phyloP scores from a whole-genome alignment of 768 basidiomycete genomes.

The Arthromyces matolae region DNA sequence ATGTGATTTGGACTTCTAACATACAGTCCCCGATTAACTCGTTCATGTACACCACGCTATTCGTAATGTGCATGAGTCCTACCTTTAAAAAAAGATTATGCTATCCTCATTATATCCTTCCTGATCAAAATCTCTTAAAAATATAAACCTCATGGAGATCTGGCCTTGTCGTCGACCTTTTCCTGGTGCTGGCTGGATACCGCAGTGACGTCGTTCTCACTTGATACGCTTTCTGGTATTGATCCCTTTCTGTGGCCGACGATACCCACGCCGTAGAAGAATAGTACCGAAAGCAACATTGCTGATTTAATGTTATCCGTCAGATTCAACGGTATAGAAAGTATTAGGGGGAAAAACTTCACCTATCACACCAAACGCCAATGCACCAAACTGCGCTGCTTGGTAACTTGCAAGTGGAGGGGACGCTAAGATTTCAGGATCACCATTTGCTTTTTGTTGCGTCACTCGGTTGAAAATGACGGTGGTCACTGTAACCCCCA shows the following conservation, averaged over 20 bases:
- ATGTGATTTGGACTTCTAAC: too few relatives aligned
- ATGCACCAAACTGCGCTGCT: constrained; percentile 61
- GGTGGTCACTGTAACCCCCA: constrained; percentile 69
- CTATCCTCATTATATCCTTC: too few relatives aligned
- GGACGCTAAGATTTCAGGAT: constrained; percentile 22
- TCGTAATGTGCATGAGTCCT: too few relatives aligned
- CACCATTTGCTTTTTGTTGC: constrained; percentile 22
- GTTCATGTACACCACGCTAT: too few relatives aligned
- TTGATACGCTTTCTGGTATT: not conserved
- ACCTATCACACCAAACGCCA: constrained; percentile 63
- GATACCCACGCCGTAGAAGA: constrained; percentile 19
- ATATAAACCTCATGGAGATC: too few relatives aligned
- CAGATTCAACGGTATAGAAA: not conserved
- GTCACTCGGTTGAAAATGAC: constrained; percentile 65
- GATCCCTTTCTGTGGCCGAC: constrained; percentile 16
- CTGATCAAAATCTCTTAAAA: too few relatives aligned
- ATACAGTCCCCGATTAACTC: too few relatives aligned
- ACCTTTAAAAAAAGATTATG: too few relatives aligned
- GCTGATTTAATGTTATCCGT: constrained; percentile 5
- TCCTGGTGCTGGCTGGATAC: constrained; percentile 1
- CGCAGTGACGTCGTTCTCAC: not conserved
- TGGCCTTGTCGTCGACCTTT: not conserved
- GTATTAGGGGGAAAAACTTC: not conserved
- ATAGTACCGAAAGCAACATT: constrained; percentile 13
- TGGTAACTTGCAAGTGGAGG: constrained; percentile 49